Base-by-base conservation (phyloP, 2,329 filamentous ascomycete species). In the Acrocalymma vagum region DNA sequence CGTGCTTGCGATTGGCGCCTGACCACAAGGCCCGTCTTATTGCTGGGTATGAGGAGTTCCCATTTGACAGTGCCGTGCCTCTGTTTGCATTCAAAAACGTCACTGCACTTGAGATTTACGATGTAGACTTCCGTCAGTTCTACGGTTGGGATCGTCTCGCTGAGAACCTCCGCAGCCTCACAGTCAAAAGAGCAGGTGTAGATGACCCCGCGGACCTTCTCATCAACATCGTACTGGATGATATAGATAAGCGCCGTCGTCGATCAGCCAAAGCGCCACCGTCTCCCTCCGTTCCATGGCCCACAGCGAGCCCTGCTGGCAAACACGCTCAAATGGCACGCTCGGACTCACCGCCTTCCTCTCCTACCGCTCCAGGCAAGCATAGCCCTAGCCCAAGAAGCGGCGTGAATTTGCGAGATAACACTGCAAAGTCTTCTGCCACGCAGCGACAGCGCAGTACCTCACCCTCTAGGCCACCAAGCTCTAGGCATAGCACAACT, bases 71-170 rank as follows among this genome's bases (percentile, higher is more conserved):
- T 16, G 94, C 94, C 14, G 94, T 99, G 20, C 94, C 94, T 14
- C 78, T 99, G n/a, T 87, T 95, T 69, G 88, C 89, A 7, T 97
- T 99, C 81, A 97, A 99, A 74, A 99, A 97, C 58, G 77, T 97
- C 38, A 93, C 93, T 71, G 88, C 90, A 15, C 79, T 99, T 51
- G 94, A 99, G 70, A 89, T 99, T 37, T 92, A 87, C 73, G 92
- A 95, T 72, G 87, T 97, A 65, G 94, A 99, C 71, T 96, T 96
- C 66, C 85, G 94, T 48, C 92, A 96, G 59, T 96, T 97, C 73
- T 96, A 91, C 71, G 94, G 94, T 42, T 99, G 94, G 94, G 93
- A 99, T 67, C 85, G 88, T 43, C 74, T 97, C 40, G 88, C 94
- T 7, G 94, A 99, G 65, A 92, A 96, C 69, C 76, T 99, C 49